These are phyloP conservation scores for Phytomonas sp. DNA, from an alignment of 208 protist species.

Conservation along the genomic window DNA sequence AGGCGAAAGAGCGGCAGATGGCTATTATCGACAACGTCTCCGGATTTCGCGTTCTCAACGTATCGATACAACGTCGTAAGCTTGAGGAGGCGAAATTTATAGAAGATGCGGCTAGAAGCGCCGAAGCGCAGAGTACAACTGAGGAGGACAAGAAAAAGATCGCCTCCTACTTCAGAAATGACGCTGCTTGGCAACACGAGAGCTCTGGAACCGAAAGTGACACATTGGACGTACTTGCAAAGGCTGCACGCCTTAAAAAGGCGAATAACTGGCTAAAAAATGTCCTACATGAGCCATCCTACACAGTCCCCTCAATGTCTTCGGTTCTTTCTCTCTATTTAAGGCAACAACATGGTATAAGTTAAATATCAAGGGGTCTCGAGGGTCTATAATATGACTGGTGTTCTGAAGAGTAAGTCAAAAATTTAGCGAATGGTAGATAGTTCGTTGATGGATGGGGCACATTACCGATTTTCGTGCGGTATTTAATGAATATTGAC, in stretches of 20 bases:
- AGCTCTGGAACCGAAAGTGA: background rate
- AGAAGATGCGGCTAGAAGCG: background rate
- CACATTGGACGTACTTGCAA: background rate
- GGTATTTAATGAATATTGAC: background rate
- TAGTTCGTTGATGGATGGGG: background rate
- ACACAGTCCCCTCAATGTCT: slow-evolving; percentile 71
- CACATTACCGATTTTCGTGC: background rate
- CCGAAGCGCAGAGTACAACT: background rate
- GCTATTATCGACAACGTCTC: slow-evolving; percentile 35
- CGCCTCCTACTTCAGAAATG: background rate
- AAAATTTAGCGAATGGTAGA: background rate
- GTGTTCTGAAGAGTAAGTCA: background rate
- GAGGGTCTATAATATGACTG: background rate
- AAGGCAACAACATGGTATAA: slow-evolving; percentile 16
- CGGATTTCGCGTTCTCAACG: slow-evolving; percentile 43
- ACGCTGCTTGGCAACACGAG: background rate
- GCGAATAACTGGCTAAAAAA: slow-evolving; percentile 42
- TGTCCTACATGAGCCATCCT: slow-evolving; percentile 63
- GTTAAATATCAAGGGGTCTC: background rate
- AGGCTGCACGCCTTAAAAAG: slow-evolving; percentile 1
- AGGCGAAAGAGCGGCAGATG: slow-evolving; percentile 14
- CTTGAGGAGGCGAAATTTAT: slow-evolving; percentile 18
- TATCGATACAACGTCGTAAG: slow-evolving; percentile 11
- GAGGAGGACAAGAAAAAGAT: background rate
- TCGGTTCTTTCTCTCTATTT: slow-evolving; percentile 61